phyloP scores from a whole-genome alignment of 768 basidiomycete genomes.

The Auricularia sp. region DNA sequence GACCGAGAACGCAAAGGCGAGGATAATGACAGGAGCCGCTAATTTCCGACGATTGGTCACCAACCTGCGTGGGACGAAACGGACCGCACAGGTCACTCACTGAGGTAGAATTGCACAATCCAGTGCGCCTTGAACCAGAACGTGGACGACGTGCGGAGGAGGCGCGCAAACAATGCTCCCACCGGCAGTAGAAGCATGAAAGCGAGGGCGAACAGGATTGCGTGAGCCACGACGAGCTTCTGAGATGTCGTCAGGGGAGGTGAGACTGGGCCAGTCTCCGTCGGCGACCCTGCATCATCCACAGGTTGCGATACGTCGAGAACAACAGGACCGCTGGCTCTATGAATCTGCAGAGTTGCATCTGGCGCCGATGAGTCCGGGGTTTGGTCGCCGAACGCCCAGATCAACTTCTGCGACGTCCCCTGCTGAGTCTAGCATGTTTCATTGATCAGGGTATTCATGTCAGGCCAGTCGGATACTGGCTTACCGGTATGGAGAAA shows the following conservation, averaged over 20 bases:
- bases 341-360: constrained; percentile 37
- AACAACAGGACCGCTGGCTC: not conserved
- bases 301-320: not conserved
- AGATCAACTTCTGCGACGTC: constrained; percentile 40
- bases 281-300: not conserved
- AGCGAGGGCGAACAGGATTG: constrained; percentile 37
- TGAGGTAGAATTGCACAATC: constrained; percentile 37
- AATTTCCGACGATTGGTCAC: not conserved
- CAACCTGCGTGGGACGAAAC: not conserved
- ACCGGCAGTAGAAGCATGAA: constrained; percentile 44
- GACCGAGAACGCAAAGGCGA: constrained; percentile 32
- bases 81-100: constrained; percentile 19
- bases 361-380: constrained; percentile 37
- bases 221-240: constrained; percentile 45
- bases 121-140: constrained; percentile 48
- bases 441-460: too few species aligned
- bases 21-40: constrained; percentile 36
- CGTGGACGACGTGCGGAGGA: constrained; percentile 36
- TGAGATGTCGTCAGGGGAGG: constrained; percentile 35
- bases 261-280: constrained; percentile 1
- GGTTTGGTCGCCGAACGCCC: constrained; percentile 40
- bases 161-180: constrained; percentile 46
- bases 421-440: constrained; percentile 12
- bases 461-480: constrained; percentile 1
- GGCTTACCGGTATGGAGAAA: constrained; percentile 40